Evolutionary conservation across 2,329 filamentous ascomycete genomes (phyloP), one percentile per base, ranked within the genome.

Genomic region (Pyrenophora tritici-repentis): DNA sequence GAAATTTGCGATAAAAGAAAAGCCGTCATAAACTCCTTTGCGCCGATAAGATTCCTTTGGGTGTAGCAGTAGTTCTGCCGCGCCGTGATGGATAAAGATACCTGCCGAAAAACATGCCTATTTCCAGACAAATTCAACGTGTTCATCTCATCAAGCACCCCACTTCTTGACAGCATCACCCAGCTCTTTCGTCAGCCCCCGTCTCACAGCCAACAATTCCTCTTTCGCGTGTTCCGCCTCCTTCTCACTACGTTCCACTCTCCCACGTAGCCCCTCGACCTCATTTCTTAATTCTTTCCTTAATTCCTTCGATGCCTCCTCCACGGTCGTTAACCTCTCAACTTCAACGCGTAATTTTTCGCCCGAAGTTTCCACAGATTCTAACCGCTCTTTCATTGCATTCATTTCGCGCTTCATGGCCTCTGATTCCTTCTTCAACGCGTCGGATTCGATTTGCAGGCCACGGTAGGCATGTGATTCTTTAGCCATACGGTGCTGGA

Each of bases 341-440:
- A 53, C 40, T 26, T 49, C 39, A 1, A 41, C 29, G 4, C 50
- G 31, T 5, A 49, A 5, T 17, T 49, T 53, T 10, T 49, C 45
- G 35, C 50, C 45, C 2, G 50, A 43, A 6, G 31, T 20, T 29
- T 55, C 53, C 26, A 55, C 36, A 6, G 18, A 29, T 35, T 51
- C 48, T 4, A 58, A 18, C 17, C 56, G 44, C 40, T 52, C 55
- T 26, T 61, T 57, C 12, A 59, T 53, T 7, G 50, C 36, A 20
- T 20, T 55, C 44, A 59, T 53, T 9, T 53, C 50, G 8, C 40
- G 38, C 40, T 32, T 44, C 35, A 55, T 43, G 9, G 14, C 20
- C 14, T 47, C 43, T 10, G 41, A 35, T 12, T 53, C 50, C 33
- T 39, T 45, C 17, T 40, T 50, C 2, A 53, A 31, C 17, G 50